Base-by-base conservation (phyloP, 2,329 filamentous ascomycete species). In the Fusarium secorum region DNA sequence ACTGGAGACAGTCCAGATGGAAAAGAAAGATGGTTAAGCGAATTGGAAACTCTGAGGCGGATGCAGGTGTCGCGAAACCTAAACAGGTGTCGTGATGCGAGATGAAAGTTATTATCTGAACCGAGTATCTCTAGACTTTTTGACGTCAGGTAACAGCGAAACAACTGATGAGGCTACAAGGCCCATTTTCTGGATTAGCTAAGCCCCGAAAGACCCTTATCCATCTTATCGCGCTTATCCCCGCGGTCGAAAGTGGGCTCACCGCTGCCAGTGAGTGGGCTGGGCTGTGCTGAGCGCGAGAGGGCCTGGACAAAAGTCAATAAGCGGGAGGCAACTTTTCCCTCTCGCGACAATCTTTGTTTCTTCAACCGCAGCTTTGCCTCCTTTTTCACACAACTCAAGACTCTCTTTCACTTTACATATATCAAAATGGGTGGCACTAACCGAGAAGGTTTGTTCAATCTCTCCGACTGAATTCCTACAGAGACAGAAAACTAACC, bases 391-490 rank as follows among this genome's bases (percentile, higher is more conserved):
- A 71, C 57, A 68, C 44, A 54, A 51, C 62, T 63, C 39, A 46
- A 42, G 55, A 41, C 55, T 54, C 51, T 57, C 62, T 48, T 61
- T 59, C 57, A 54, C 52, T 55, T 39, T 39, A 49, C 22, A 66
- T 36, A 71, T 18, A 70, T 64, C 49, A 72, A 54, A 68, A 83
- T 83, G 81, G 81, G 81, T 70, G 80, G 81, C 64, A 44, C 71
- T 55, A 82, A 80, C 77, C 75, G 81, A 77, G 79, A 81, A 79
- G 80, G 79, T 79, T 65, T 63, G 78, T 75, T 26, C 28, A 28
- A 3, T n/a, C 33, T 26, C 51, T 49, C 11, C 11, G 28, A 51
- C 18, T 42, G 33, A 32, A 41, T 20, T 56, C 30, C 28, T 28
- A 35, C 38, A 54, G 24, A 51, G 4, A 4, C 41, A 66, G 17